Base-by-base conservation (phyloP, 2,329 filamentous ascomycete species). In the Knoxdaviesia capensis region DNA sequence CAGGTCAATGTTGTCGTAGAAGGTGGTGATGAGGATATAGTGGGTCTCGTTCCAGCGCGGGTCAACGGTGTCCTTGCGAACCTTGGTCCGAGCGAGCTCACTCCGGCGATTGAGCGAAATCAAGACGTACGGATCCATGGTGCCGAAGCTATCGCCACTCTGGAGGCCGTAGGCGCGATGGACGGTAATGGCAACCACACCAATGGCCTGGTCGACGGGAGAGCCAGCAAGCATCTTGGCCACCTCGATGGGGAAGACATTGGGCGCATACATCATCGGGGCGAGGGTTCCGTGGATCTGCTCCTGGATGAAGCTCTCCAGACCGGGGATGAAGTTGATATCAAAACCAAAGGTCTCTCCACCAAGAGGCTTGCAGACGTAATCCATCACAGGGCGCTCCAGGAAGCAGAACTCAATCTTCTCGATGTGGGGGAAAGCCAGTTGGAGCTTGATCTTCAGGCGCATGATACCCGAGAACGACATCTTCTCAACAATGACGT, bases 401-500 rank as follows among this genome's bases (percentile, higher is more conserved):
- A 96, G 62, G 68, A 98, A 98, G 58, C 80, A 94, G 63, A 98
- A 84, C 52, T 98, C 90, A 37, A 96, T 71, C 50, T 81, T 84
- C 51, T 98, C 90, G 38, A 98, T 79, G 53, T 96, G 90, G 5
- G 90, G 90, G 60, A 94, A 98, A 0, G 86, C 79, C 46, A 98
- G 77, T 59, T 96, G 88, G 32, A 98, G 74, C 69, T 98, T 98
- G 58, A 96, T 79, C 66, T 96, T 96, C 53, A 98, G 76, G 41
- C 88, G 78, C 87, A 98, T 94, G 50, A 93, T 68, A 42, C 90
- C 92, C 8, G 83, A 85, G 58, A 93, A 98, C 43, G 88, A 78
- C 77, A 98, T 94, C 55, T 98, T 84, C 59, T 96, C 87, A 7
- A 98, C 90, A 55, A 98, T 96, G 35, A 98, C 84, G 55, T 96